Evolutionary conservation across 306 rosid genomes (phyloP), one percentile per base, ranked within the genome.

Genomic region (Ormosia emarginata): DNA sequence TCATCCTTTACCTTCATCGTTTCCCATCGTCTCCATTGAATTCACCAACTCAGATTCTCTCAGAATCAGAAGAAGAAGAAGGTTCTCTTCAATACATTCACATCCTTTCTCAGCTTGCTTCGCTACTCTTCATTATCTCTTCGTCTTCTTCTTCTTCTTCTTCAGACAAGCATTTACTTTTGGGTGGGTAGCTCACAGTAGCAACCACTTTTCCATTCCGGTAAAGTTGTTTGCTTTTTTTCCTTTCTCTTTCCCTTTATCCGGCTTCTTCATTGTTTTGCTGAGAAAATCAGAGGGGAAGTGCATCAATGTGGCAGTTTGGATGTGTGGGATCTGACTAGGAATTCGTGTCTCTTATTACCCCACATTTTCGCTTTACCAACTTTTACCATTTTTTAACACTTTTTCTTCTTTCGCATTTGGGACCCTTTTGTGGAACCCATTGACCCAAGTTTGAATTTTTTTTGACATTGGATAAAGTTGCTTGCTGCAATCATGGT

Each of bases 171-270:
- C 78, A 82, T 49, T 79, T 74, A 40, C 75, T 82, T 82, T 82
- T 62, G 32, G 66, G 69, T 75, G 49, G 53, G 53, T 53, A 17
- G 55, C 80, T 75, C 39, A 44, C 34, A 8, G n/a, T 24, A 0
- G 1, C 24, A 24, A 81, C 81, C 75, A 47, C 73, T 75, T 83
- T 83, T 52, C 67, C 61, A 41, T 77, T 83, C 72, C 36, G 84
- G 82, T 84, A 87, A 87, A 84, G 84, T 78, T 84, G 11, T 84
- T 56, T 78, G 2, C 77, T 78, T 81, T 74, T 74, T 78, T 39
- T n/a, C 14, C 44, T 67, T 62, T 34, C 69, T 9, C 72, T 63
- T 34, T 66, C 47, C 8, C 67, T 14, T 43, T 75, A 75, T 18
- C 43, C 67, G 18, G n/a, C 75, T 71, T 74, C 74, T 73, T 46